Conservation (phyloP, 2,329 filamentous ascomycete genomes). For the Xylaria sp. region DNA sequence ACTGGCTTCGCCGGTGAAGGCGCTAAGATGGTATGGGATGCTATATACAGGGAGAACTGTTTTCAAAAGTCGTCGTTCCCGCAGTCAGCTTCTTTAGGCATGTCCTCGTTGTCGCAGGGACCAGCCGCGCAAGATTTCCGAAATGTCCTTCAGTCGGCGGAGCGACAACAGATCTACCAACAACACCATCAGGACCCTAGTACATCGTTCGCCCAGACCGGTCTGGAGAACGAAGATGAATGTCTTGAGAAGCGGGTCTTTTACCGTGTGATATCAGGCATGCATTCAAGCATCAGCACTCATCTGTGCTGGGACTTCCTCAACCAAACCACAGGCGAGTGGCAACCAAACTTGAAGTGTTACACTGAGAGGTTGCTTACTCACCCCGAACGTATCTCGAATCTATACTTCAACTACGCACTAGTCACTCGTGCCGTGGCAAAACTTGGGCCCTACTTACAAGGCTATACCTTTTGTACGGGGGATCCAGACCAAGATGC, state of each 20-base stretch:
- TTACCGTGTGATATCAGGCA: conserved; percentile 92
- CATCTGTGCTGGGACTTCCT: conserved; percentile 97
- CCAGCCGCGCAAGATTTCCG: conserved; percentile 71
- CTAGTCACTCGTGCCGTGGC: conserved; percentile 91
- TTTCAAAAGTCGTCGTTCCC: conserved; percentile 78
- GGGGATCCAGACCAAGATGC: conserved; percentile 83
- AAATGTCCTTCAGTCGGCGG: conserved; percentile 68
- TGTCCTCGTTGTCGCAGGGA: conserved; percentile 56
- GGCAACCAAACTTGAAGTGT: conserved; percentile 90
- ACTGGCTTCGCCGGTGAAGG: conserved; percentile 91
- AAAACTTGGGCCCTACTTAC: conserved; percentile 85
- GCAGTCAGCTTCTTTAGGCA: conserved; percentile 65
- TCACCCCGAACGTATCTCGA: conserved; percentile 91
- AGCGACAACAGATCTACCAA: conserved; percentile 70
- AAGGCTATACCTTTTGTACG: conserved; percentile 90
- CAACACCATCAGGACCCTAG: conserved; percentile 67
- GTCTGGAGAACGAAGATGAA: conserved; percentile 85
- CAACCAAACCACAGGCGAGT: conserved; percentile 93
- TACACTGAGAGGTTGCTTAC: conserved; percentile 87
- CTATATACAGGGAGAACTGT: conserved; percentile 97
- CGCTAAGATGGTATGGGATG: conserved; percentile 92
- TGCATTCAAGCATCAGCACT: conserved; percentile 97
- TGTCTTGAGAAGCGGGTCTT: conserved; percentile 99
- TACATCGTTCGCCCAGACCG: conserved; percentile 69
- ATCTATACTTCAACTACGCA: conserved; percentile 99